A percentile compares a stretch with the other conserved stretches of the same genome.
Conservation (phyloP, 768 basidiomycete species). For the Podaxis rugospora region DNA sequence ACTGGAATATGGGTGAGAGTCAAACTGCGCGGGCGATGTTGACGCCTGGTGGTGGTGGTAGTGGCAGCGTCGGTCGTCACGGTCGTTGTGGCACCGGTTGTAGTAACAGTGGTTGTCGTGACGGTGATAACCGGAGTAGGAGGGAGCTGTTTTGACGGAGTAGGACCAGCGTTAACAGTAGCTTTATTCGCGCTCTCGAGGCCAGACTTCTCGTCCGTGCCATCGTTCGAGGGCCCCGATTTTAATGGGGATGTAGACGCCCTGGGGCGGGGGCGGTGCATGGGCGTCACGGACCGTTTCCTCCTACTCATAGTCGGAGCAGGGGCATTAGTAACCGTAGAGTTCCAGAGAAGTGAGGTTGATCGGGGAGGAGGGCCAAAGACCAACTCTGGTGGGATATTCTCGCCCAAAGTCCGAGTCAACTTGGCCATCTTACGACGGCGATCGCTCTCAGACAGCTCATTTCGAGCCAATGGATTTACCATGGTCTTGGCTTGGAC, state of each 20-base stretch:
- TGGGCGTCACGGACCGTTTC: neutral
- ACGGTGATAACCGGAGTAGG: neutral
- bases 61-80: neutral
- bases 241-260: neutral
- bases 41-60: neutral
- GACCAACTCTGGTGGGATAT: constrained; percentile 53
- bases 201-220: neutral
- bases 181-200: neutral
- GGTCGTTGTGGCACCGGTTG: neutral
- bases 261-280: neutral
- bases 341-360: neutral
- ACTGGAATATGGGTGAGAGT: constrained; percentile 8
- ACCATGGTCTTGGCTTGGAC: neutral
- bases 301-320: neutral
- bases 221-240: neutral
- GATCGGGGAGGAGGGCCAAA: constrained; percentile 18
- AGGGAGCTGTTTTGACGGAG: neutral
- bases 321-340: neutral
- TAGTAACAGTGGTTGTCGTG: neutral
- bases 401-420: constrained; percentile 52
- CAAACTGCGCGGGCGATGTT: constrained; percentile 14
- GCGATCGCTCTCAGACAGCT: constrained; percentile 23
- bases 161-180: neutral
- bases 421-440: constrained; percentile 56
- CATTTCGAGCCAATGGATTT: neutral